Percentiles rank a stretch among this genome's conserved stretches.
Evolutionary conservation across 2,329 filamentous ascomycete species (phyloP).

Genomic region (Nemania sp.): DNA sequence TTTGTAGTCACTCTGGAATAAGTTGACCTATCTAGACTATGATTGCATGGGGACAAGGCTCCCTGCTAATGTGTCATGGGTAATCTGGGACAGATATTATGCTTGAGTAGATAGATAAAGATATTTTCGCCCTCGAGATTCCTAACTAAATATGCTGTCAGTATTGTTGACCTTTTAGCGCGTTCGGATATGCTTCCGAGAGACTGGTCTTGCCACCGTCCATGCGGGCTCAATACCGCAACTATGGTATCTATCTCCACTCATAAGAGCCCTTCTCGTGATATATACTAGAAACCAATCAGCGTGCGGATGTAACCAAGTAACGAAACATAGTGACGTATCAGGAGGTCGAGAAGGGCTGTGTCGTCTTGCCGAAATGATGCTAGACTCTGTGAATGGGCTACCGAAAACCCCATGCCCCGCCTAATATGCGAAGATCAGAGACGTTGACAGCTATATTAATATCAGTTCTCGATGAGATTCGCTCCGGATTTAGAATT

Average conservation of each 20-base stretch:
- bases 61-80: conserved; percentile 4
- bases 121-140: background rate
- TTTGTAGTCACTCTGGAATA: background rate
- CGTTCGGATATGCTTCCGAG: background rate
- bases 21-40: background rate
- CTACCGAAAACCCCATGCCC: conserved; percentile 44
- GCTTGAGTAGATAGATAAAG: background rate
- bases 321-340: conserved; percentile 20
- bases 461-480: conserved; percentile 47
- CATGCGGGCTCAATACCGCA: background rate
- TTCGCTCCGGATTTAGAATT: conserved; percentile 44
- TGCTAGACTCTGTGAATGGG: conserved; percentile 21
- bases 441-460: conserved; percentile 39
- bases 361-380: conserved; percentile 34
- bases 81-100: conserved; percentile 24
- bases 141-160: background rate
- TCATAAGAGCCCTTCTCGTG: conserved; percentile 7
- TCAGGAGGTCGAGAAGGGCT: conserved; percentile 10
- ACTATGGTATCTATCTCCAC: background rate
- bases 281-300: conserved; percentile 21
- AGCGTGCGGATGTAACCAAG: background rate
- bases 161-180: background rate
- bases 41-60: background rate
- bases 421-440: conserved; percentile 46
- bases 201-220: background rate